Evolutionary conservation across 2,329 filamentous ascomycete genomes (phyloP).

Genomic region (Paecilomyces fulvus): DNA sequence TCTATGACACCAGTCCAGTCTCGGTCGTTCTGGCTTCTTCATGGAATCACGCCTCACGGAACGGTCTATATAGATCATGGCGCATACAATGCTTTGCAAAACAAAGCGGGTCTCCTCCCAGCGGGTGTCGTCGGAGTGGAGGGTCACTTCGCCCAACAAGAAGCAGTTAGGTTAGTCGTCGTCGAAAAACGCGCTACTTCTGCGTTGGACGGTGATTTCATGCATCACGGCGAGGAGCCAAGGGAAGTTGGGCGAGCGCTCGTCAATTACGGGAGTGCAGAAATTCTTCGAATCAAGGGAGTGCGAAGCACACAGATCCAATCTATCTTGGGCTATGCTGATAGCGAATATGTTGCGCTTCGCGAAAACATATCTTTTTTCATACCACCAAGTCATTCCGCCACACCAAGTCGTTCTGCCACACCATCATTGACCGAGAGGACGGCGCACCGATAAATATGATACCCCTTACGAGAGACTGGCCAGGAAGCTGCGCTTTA

Average conservation of each 20-base stretch:
- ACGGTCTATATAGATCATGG: slow-evolving; percentile 90
- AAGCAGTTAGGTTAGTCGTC: slow-evolving; percentile 79
- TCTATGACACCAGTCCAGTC: slow-evolving; percentile 79
- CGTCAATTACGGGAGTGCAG: slow-evolving; percentile 83
- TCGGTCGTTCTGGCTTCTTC: slow-evolving; percentile 93
- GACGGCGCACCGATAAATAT: slow-evolving; percentile 7
- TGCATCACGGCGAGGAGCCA: slow-evolving; percentile 34
- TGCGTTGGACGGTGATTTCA: slow-evolving; percentile 31
- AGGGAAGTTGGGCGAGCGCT: slow-evolving; percentile 78
- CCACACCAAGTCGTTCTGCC: slow-evolving; percentile 7
- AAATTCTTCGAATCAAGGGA: slow-evolving; percentile 79
- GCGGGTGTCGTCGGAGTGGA: slow-evolving; percentile 87
- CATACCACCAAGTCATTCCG: slow-evolving; percentile 7
- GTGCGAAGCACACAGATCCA: slow-evolving; percentile 74
- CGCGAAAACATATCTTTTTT: slow-evolving; percentile 81
- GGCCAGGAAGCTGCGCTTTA: background rate
- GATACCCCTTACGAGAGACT: background rate
- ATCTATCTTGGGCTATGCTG: slow-evolving; percentile 75
- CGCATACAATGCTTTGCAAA: slow-evolving; percentile 67
- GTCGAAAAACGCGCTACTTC: slow-evolving; percentile 52
- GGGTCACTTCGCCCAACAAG: slow-evolving; percentile 81
- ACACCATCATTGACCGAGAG: slow-evolving; percentile 19
- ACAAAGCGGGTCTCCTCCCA: slow-evolving; percentile 80
- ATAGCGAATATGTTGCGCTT: slow-evolving; percentile 88
- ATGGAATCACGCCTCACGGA: slow-evolving; percentile 83